Base-by-base conservation (phyloP, 1,139 yeast species). In the Wickerhamiella pararugosa region DNA sequence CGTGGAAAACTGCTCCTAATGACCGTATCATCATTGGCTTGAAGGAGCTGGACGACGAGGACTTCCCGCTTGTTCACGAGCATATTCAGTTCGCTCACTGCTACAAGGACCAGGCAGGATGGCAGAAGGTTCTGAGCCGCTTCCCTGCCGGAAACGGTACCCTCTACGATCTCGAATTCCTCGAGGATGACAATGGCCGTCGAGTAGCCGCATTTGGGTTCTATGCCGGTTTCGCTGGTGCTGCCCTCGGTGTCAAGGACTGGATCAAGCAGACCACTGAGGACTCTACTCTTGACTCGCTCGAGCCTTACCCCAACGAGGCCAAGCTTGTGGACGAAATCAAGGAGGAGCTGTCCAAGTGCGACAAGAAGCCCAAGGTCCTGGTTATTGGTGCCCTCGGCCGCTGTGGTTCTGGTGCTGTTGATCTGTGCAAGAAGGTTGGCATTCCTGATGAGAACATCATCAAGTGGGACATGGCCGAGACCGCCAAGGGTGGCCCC, bases 181-280 rank as follows among this genome's bases (percentile, higher is more conserved):
- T 92, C 59, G 93, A 83, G 62, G 84, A 90, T 60, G 96, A 82
- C 53, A 77, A 76, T 58, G 97, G 97, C 32, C 81, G 97, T 69
- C 80, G 98, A 65, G 99, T 92, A 34, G 99, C 98, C 39, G 98
- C 98, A 9, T 90, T 90, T 60, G 98, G 99, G 11, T 92, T 75
- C 69, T 90, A 90, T 61, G 98, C 99, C 39, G 98, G 98, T 25
- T 90, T 92, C 59, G 98, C 97, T 9, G 98, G 98, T 57, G 97
- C 99, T 39, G 98, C 98, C 29, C 66, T 90, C 44, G 98, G 98
- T 56, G 71, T 87, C 43, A 75, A 75, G 59, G 94, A 86, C 62
- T 90, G 97, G 96, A 64, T 76, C 29, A 77, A 81, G 57, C 68
- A 67, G 49, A 77, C 75, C 55, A 53, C 61, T 37, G 74, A 74